Evolutionary conservation across 768 basidiomycete genomes (phyloP).

Genomic region (Tricholoma matsutake): DNA sequence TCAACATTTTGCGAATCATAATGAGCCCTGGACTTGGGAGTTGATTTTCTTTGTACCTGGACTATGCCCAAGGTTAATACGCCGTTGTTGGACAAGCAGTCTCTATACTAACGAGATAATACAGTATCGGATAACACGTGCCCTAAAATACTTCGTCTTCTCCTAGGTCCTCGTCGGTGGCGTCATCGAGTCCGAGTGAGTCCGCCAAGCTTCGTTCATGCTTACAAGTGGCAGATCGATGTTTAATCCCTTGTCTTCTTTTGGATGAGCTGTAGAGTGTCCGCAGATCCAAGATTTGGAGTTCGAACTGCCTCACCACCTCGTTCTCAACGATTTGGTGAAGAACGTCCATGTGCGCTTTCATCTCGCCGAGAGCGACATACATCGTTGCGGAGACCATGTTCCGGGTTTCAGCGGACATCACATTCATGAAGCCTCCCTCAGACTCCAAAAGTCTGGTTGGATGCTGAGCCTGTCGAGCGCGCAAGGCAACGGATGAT

Average conservation of each 20-base stretch:
- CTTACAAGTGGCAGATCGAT: neutral
- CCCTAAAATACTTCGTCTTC: conserved; percentile 18
- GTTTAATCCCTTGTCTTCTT: neutral
- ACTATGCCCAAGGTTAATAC: neutral
- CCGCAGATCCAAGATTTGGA: conserved; percentile 20
- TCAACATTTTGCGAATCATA: no score
- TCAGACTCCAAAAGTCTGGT: conserved; percentile 29
- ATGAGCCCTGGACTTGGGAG: neutral
- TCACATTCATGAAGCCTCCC: conserved; percentile 30
- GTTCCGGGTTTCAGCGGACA: conserved; percentile 36
- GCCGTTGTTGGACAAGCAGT: no score
- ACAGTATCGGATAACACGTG: neutral
- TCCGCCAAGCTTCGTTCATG: conserved; percentile 4
- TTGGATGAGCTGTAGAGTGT: conserved; percentile 12
- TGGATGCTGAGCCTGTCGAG: conserved; percentile 39
- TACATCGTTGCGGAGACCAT: conserved; percentile 31
- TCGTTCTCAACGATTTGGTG: conserved; percentile 33
- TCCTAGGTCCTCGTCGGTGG: neutral
- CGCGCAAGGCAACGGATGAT: conserved; percentile 29
- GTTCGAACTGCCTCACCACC: conserved; percentile 29
- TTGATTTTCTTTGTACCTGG: neutral
- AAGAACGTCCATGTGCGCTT: conserved; percentile 36
- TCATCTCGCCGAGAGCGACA: conserved; percentile 30
- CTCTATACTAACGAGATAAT: neutral
- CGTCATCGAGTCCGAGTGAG: conserved; percentile 6